These are phyloP conservation scores for Paxillus ammoniavirescens DNA, from an alignment of 768 basidiomycete species.

Conservation along the genomic window DNA sequence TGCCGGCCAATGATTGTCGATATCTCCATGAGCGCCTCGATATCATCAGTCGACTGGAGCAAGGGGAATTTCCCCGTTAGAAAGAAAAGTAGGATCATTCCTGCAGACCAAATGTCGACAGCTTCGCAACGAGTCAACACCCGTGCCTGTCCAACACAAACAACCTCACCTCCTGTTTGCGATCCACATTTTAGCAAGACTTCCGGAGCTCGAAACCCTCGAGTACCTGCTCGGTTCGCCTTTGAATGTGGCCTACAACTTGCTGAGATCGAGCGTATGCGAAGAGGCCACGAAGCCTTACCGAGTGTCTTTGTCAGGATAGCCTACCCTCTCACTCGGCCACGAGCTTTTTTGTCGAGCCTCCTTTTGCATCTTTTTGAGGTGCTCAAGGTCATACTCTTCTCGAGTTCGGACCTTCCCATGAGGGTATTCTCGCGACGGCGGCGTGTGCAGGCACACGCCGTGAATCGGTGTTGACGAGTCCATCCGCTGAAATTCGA, in stretches of 20 bases:
- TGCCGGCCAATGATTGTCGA: constrained; percentile 80
- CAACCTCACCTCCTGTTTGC: constrained; percentile 81
- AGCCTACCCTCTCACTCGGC: constrained; percentile 72
- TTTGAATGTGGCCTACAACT: constrained; percentile 69
- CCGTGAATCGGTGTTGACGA: constrained; percentile 41
- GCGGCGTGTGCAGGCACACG: constrained; percentile 75
- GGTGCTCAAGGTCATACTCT: constrained; percentile 45
- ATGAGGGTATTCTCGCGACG: constrained; percentile 63
- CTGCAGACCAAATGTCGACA: constrained; percentile 95
- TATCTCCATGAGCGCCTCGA: constrained; percentile 95
- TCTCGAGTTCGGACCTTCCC: constrained; percentile 50
- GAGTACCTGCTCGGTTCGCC: constrained; percentile 94
- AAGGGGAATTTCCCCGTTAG: constrained; percentile 90
- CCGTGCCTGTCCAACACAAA: neutral
- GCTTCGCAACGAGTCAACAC: constrained; percentile 47
- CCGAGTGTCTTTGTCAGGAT: constrained; percentile 74
- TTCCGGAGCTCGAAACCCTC: constrained; percentile 96
- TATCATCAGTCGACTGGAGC: constrained; percentile 91
- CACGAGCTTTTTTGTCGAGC: constrained; percentile 52
- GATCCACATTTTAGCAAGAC: constrained; percentile 92
- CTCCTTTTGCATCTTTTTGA: constrained; percentile 60
- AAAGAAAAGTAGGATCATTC: constrained; percentile 90
- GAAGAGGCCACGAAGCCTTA: constrained; percentile 25
- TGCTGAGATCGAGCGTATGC: neutral
- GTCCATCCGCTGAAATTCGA: constrained; percentile 52